Percentiles rank a stretch among this genome's conserved stretches.
Evolutionary conservation across 768 basidiomycete species (phyloP).

Genomic region (Udeniomyces megalosporus): DNA sequence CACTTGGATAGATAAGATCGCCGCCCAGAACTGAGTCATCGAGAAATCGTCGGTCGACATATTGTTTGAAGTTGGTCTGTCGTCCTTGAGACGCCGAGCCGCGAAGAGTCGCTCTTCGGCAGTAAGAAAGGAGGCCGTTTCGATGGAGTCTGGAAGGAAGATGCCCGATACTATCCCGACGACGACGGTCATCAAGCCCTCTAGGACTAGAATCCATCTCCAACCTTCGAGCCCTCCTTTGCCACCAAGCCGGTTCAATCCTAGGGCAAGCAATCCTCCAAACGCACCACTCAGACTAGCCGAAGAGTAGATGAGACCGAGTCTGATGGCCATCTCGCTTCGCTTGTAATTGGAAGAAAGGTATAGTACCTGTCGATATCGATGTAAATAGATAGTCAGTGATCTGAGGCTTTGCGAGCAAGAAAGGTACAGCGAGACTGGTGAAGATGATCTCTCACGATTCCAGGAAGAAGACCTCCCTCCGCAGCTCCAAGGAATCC

Average conservation of each 20-base stretch:
- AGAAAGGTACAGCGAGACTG: too few relatives aligned
- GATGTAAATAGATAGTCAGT: too few relatives aligned
- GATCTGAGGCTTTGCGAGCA: too few relatives aligned
- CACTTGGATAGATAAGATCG: too few relatives aligned
- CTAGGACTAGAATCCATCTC: constrained; percentile 24
- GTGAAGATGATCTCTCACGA: too few relatives aligned
- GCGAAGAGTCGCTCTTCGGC: constrained; percentile 18
- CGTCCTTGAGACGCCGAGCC: constrained; percentile 11
- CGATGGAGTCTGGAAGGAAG: constrained; percentile 19
- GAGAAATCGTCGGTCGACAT: too few relatives aligned
- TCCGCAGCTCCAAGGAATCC: constrained; percentile 21
- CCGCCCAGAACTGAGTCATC: too few relatives aligned
- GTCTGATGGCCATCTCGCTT: constrained; percentile 20
- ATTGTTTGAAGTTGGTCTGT: not conserved
- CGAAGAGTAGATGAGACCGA: constrained; percentile 1
- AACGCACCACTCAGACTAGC: constrained; percentile 8
- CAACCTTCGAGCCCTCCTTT: constrained; percentile 17
- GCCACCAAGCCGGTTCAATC: constrained; percentile 18
- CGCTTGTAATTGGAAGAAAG: constrained; percentile 21
- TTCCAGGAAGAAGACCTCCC: constrained; percentile 21
- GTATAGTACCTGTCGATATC: too few relatives aligned
- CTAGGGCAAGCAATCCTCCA: constrained; percentile 18
- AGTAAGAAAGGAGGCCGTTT: constrained; percentile 20
- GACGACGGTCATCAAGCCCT: constrained; percentile 20
- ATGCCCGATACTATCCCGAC: constrained; percentile 19